Evolutionary conservation across 805 yeast species (phyloP).

Genomic region (Nakazawaea ambrosiae): DNA sequence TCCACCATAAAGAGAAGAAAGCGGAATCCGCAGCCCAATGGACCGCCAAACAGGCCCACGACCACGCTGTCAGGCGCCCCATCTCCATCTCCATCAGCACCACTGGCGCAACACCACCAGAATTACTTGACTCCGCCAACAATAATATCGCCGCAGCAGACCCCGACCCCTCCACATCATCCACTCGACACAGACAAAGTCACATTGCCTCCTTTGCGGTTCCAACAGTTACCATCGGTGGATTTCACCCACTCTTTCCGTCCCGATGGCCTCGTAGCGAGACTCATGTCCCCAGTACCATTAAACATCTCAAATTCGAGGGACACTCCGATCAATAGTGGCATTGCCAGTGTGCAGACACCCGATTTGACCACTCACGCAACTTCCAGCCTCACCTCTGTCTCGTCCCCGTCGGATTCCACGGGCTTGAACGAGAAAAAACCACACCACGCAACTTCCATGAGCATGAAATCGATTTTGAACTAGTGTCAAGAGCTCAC

Average conservation of each 20-base stretch:
- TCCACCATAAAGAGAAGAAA: conserved; percentile 70
- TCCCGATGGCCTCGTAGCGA: conserved; percentile 2
- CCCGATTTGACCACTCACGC: no score
- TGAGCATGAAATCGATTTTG: conserved; percentile 9
- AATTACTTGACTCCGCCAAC: background rate
- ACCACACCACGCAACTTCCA: no score
- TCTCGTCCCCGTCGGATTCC: no score
- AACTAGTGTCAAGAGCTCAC: no score
- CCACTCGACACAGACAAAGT: background rate
- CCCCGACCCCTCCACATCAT: background rate
- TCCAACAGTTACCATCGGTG: conserved; percentile 3
- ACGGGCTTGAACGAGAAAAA: no score
- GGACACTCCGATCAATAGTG: no score
- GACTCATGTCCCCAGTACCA: background rate
- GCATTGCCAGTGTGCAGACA: no score
- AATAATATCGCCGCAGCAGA: background rate
- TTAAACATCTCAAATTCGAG: no score
- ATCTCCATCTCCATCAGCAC: background rate
- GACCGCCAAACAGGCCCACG: background rate
- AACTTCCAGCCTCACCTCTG: no score
- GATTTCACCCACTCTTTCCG: conserved; percentile 7
- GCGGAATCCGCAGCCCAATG: conserved; percentile 24
- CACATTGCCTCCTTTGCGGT: conserved; percentile 7
- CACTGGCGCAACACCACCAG: background rate
- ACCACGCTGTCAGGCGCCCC: background rate